phyloP scores from a whole-genome alignment of 2,329 filamentous ascomycete species.

The Fusarium clavum region DNA sequence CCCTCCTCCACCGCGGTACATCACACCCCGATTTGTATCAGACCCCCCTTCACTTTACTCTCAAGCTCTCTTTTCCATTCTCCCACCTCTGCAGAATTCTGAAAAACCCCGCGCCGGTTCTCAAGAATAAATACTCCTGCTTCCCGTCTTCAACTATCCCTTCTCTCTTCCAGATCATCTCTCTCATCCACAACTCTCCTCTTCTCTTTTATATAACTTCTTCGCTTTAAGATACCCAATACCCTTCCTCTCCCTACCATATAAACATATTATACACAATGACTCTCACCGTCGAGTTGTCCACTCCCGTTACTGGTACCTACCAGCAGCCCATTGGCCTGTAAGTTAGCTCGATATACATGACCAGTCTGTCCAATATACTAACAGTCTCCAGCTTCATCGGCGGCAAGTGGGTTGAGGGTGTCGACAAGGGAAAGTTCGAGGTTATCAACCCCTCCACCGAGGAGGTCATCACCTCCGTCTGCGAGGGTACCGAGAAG shows the following conservation, averaged over 20 bases:
- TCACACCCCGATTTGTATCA: slow-evolving; percentile 14
- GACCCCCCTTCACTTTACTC: slow-evolving; percentile 9
- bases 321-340: slow-evolving; percentile 71
- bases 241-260: slow-evolving; percentile 15
- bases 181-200: slow-evolving; percentile 17
- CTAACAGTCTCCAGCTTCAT: slow-evolving; percentile 73
- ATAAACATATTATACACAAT: slow-evolving; percentile 39
- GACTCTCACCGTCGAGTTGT: slow-evolving; percentile 67
- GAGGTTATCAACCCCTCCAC: slow-evolving; percentile 90
- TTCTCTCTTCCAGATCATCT: slow-evolving; percentile 43
- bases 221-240: slow-evolving; percentile 42
- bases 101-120: slow-evolving; percentile 42
- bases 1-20: slow-evolving; percentile 32
- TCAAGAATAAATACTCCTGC: slow-evolving; percentile 46
- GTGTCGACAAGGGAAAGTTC: slow-evolving; percentile 88
- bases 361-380: neutral
- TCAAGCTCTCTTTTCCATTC: slow-evolving; percentile 26
- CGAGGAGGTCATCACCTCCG: slow-evolving; percentile 85
- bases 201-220: slow-evolving; percentile 29
- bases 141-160: slow-evolving; percentile 32
- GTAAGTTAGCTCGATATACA: slow-evolving; percentile 56
- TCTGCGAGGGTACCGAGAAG: slow-evolving; percentile 89
- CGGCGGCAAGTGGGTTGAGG: slow-evolving; percentile 87
- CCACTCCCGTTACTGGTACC: slow-evolving; percentile 73
- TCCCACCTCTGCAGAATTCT: slow-evolving; percentile 9